Percentiles rank a stretch among this genome's conserved stretches.
These are phyloP conservation scores for Corymbia maculata DNA, from an alignment of 345 rosid genomes.

Conservation along the genomic window DNA sequence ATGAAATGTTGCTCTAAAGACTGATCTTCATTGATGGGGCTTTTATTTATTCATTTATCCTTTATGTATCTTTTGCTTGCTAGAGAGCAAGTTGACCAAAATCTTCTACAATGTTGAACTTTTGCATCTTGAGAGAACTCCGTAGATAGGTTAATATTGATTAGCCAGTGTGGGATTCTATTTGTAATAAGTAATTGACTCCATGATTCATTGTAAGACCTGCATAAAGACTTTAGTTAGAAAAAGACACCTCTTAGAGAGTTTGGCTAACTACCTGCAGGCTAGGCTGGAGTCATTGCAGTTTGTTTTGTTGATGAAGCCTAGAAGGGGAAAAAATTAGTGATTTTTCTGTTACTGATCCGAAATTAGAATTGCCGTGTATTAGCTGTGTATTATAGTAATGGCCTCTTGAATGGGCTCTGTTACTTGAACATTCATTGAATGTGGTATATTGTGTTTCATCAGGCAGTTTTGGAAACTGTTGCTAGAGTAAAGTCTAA, in stretches of 20 bases:
- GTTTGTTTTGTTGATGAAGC: neutral
- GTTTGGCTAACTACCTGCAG: neutral
- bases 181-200: neutral
- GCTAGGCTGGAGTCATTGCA: neutral
- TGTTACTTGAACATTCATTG: neutral
- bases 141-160: neutral
- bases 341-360: neutral
- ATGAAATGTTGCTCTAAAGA: neutral
- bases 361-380: neutral
- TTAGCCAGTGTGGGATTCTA: neutral
- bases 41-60: neutral
- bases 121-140: neutral
- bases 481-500: constrained; percentile 77
- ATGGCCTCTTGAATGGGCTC: neutral
- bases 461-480: constrained; percentile 89
- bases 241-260: neutral
- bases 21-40: neutral
- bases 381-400: neutral
- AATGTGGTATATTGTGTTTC: neutral
- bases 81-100: neutral
- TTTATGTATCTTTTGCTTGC: neutral
- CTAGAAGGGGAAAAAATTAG: neutral
- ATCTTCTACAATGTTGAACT: neutral
- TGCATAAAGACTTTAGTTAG: neutral
- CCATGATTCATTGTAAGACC: neutral